phyloP scores from a whole-genome alignment of 2,329 filamentous ascomycete genomes.

The Penicillium sclerotigenum region DNA sequence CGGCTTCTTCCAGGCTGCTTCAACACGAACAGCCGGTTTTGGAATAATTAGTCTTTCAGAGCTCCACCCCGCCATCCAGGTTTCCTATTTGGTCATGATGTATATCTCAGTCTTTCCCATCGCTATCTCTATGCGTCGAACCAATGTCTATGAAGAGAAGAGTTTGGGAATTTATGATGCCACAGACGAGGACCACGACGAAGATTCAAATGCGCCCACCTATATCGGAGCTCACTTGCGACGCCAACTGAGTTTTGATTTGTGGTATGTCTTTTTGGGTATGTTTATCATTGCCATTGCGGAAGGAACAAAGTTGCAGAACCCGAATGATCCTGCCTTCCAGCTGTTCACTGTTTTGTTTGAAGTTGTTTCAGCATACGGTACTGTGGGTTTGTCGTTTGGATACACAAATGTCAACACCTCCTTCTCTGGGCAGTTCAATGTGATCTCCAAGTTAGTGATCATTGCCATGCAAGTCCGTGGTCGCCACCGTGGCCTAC shows the following conservation, averaged over 20 bases:
- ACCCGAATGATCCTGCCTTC: slow-evolving; percentile 57
- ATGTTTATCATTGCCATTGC: slow-evolving; percentile 89
- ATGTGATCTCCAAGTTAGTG: slow-evolving; percentile 63
- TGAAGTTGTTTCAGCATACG: slow-evolving; percentile 86
- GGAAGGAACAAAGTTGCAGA: slow-evolving; percentile 70
- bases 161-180: slow-evolving; percentile 66
- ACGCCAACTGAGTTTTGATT: slow-evolving; percentile 88
- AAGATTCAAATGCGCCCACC: slow-evolving; percentile 61
- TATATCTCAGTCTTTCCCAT: slow-evolving; percentile 97
- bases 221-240: slow-evolving; percentile 91
- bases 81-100: slow-evolving; percentile 98
- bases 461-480: slow-evolving; percentile 66
- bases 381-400: slow-evolving; percentile 86
- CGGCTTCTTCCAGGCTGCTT: slow-evolving; percentile 84
- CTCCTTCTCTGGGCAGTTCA: slow-evolving; percentile 80
- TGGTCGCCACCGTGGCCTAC: slow-evolving; percentile 62
- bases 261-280: slow-evolving; percentile 95
- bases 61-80: slow-evolving; percentile 86
- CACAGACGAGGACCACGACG: slow-evolving; percentile 51
- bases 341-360: slow-evolving; percentile 71
- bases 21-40: slow-evolving; percentile 89
- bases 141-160: slow-evolving; percentile 91
- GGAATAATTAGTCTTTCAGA: slow-evolving; percentile 71
- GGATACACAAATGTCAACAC: slow-evolving; percentile 74
- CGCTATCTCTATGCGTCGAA: slow-evolving; percentile 87